phyloP scores from a whole-genome alignment of 2,329 filamentous ascomycete genomes.

The Fusarium solani-melongenae region DNA sequence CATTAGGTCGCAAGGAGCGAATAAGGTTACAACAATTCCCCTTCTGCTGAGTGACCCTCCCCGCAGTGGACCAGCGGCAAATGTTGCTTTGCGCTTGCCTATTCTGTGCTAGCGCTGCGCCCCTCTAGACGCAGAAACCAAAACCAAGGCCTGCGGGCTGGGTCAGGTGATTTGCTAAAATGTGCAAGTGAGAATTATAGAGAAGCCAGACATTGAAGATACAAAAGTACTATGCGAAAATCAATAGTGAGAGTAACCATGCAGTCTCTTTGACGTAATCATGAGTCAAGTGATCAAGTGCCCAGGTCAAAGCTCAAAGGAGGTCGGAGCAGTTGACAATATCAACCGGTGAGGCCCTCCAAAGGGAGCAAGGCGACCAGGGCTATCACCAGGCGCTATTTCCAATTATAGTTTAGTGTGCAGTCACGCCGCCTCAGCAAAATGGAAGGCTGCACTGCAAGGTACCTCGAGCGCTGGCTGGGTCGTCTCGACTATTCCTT shows the following conservation, averaged over 20 bases:
- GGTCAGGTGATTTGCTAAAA: slow-evolving; percentile 9
- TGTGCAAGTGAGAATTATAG: background rate
- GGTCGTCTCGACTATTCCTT: slow-evolving; percentile 36
- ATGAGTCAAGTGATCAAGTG: slow-evolving; percentile 2
- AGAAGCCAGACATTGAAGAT: background rate
- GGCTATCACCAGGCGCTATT: slow-evolving; percentile 20
- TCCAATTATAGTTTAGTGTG: slow-evolving; percentile 26
- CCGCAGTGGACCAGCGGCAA: slow-evolving; percentile 39
- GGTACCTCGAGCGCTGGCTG: slow-evolving; percentile 29
- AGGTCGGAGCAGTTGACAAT: background rate
- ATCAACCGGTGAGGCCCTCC: background rate
- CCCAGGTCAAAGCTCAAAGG: background rate
- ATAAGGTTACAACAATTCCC: background rate
- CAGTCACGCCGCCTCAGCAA: slow-evolving; percentile 34
- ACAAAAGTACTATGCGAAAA: background rate
- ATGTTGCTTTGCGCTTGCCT: slow-evolving; percentile 28
- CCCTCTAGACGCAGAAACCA: background rate
- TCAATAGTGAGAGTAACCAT: background rate
- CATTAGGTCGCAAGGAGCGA: background rate
- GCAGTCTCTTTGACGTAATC: background rate
- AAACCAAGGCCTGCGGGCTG: background rate
- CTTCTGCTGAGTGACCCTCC: slow-evolving; percentile 10
- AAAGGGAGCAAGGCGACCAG: slow-evolving; percentile 26
- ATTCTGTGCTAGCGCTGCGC: slow-evolving; percentile 22
- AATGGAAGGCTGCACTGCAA: slow-evolving; percentile 30